Base-by-base conservation (phyloP, 352 stramenopile genomes). In the Phytophthora sojae region DNA sequence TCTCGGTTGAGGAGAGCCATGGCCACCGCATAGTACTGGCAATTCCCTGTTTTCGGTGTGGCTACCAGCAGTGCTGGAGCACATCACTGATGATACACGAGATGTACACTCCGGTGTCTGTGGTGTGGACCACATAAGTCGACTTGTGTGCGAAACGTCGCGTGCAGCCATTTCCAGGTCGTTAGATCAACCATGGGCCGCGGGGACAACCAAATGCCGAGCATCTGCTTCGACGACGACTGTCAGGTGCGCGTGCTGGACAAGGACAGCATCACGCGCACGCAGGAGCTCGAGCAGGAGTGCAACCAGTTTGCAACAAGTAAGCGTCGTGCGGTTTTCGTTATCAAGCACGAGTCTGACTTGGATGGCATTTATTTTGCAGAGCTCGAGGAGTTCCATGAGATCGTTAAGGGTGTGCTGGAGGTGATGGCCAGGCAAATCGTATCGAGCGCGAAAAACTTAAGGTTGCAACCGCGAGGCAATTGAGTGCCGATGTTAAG, bases 341-440 rank as follows among this genome's bases (percentile, higher is more conserved):
- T 25, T 4, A 44, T 39, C 1, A 3, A 1, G 42, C n/a, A n/a
- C 4, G 30, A 44, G 7, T 61, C 23, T 67, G 6, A 39, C n/a
- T 32, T 32, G 7, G 19, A 12, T 19, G 69, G 32, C 52, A n/a
- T 1, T 5, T 61, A 25, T 35, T 57, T 1, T 58, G 61, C 59
- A 94, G 87, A 92, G 67, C 75, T 95, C 17, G 86, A 93, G 45
- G 87, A 95, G 61, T 95, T 95, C 68, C 85, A 95, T 80, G 80
- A 86, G 45, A 95, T 89, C 56, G 77, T 95, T n/a, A n/a, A n/a
- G n/a, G n/a, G n/a, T n/a, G n/a, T n/a, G n/a, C n/a, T n/a, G n/a
- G n/a, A n/a, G n/a, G n/a, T n/a, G n/a, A n/a, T n/a, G n/a, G n/a
- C n/a, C n/a, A n/a, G n/a, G n/a, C n/a, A n/a, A n/a, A n/a, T n/a